Evolutionary conservation across 345 rosid genomes (phyloP).

Genomic region (Erucastrum elatum): DNA sequence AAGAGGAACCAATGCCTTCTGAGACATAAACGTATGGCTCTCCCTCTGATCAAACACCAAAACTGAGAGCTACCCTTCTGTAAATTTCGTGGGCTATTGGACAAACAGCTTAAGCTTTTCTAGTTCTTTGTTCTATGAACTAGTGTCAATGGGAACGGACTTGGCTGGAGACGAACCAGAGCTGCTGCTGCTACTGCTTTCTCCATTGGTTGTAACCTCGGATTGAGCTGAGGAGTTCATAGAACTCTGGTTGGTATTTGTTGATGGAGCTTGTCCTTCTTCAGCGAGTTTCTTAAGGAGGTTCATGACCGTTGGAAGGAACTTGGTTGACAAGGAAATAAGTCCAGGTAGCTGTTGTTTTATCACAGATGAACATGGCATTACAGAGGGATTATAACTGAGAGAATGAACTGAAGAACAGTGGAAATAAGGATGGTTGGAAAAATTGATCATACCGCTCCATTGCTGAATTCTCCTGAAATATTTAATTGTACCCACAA

Average conservation of each 20-base stretch:
- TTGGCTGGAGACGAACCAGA: slow-evolving; percentile 46
- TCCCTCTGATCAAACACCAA: slow-evolving; percentile 42
- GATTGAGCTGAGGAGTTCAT: slow-evolving; percentile 39
- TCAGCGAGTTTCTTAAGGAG: slow-evolving; percentile 84
- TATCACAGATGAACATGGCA: slow-evolving; percentile 25
- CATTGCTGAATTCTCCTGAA: slow-evolving; percentile 79
- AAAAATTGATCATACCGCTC: slow-evolving; percentile 59
- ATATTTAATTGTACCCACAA: slow-evolving; percentile 94
- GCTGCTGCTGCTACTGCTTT: slow-evolving; percentile 41
- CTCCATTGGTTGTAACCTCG: slow-evolving; percentile 47
- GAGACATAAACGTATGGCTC: slow-evolving; percentile 38
- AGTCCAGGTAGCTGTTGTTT: slow-evolving; percentile 82
- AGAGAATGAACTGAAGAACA: slow-evolving; percentile 17
- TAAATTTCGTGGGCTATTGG: slow-evolving; percentile 11
- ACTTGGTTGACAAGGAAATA: slow-evolving; percentile 73
- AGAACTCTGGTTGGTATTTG: slow-evolving; percentile 46
- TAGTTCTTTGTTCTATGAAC: slow-evolving; percentile 58
- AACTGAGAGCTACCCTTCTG: slow-evolving; percentile 35
- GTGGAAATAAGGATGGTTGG: slow-evolving; percentile 10
- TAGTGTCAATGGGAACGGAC: slow-evolving; percentile 49
- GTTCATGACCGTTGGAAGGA: slow-evolving; percentile 92
- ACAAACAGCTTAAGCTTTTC: slow-evolving; percentile 24
- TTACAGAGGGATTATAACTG: slow-evolving; percentile 9
- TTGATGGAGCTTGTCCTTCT: slow-evolving; percentile 67
- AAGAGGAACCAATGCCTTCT: slow-evolving; percentile 57